Evolutionary conservation across 257 asterid genomes (phyloP).

Genomic region (Leonotis leonurus): DNA sequence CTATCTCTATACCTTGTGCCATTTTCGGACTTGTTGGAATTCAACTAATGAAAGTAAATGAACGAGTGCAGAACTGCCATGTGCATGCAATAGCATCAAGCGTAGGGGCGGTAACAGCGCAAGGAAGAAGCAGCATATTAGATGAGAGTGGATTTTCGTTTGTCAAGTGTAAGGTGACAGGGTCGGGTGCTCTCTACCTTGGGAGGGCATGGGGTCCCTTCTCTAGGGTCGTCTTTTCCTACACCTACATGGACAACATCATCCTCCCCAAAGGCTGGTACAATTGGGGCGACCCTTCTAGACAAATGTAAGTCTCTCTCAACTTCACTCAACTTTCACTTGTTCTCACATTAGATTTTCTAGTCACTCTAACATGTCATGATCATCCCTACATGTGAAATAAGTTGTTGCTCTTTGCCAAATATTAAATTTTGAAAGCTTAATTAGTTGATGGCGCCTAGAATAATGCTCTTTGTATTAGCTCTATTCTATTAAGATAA

Average conservation of each 20-base stretch:
- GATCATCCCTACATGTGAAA: no score
- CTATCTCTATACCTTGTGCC: no score
- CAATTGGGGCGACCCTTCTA: slow-evolving; percentile 85
- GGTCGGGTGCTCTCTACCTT: slow-evolving; percentile 72
- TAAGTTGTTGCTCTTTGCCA: no score
- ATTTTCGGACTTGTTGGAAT: no score
- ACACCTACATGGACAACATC: slow-evolving; percentile 82
- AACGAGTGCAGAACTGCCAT: slow-evolving; percentile 78
- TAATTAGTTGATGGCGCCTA: no score
- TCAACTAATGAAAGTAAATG: no score
- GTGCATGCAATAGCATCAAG: slow-evolving; percentile 55
- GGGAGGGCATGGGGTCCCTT: slow-evolving; percentile 96
- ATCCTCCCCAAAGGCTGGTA: slow-evolving; percentile 82
- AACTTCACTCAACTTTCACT: neutral
- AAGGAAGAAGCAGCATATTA: slow-evolving; percentile 71
- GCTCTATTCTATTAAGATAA: no score
- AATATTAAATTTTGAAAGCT: no score
- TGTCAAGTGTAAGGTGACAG: slow-evolving; percentile 71
- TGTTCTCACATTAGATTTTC: no score
- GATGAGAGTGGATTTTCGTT: slow-evolving; percentile 92
- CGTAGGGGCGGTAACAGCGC: slow-evolving; percentile 83
- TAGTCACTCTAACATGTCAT: no score
- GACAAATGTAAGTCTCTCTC: slow-evolving; percentile 58
- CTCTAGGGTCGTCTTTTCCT: slow-evolving; percentile 84
- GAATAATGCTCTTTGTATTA: no score